Conservation (phyloP, 169 alveolate species). For the Babesia bigemina region DNA sequence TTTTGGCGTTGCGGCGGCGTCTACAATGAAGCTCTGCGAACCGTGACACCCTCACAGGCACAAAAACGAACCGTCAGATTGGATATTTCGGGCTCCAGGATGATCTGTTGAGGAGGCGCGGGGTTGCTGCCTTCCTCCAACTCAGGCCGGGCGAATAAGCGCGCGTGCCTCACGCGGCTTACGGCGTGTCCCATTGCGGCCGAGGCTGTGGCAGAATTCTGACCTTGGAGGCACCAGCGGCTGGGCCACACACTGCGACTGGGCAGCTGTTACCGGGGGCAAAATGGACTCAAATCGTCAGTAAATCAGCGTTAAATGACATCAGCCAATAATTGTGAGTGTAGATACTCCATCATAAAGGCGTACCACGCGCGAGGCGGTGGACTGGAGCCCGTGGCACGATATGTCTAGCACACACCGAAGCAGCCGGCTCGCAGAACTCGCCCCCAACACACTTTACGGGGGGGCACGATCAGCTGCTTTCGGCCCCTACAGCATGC, state of each 20-base stretch:
- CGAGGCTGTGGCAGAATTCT: neutral
- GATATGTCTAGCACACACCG: too few relatives aligned
- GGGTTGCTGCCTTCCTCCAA: neutral
- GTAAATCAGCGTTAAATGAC: too few relatives aligned
- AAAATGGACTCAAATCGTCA: too few relatives aligned
- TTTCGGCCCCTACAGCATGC: too few relatives aligned
- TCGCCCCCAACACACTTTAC: too few relatives aligned
- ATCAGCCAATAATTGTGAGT: too few relatives aligned
- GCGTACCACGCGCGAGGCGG: too few relatives aligned
- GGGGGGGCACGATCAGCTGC: too few relatives aligned
- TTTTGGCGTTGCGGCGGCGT: too few relatives aligned
- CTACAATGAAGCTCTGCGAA: neutral
- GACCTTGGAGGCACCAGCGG: neutral
- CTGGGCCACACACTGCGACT: neutral
- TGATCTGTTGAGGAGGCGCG: conserved; percentile 26
- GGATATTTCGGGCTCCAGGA: conserved; percentile 2
- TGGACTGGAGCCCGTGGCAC: too few relatives aligned
- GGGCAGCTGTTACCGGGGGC: neutral
- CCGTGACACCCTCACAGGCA: neutral
- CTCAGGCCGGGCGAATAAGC: neutral
- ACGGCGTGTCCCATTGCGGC: neutral
- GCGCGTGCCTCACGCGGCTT: neutral
- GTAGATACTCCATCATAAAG: too few relatives aligned
- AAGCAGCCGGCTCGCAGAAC: too few relatives aligned
- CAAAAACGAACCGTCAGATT: conserved; percentile 2